Evolutionary conservation across 176 grass and related monocot genomes (phyloP).

Genomic region (Musa schizocarpa): DNA sequence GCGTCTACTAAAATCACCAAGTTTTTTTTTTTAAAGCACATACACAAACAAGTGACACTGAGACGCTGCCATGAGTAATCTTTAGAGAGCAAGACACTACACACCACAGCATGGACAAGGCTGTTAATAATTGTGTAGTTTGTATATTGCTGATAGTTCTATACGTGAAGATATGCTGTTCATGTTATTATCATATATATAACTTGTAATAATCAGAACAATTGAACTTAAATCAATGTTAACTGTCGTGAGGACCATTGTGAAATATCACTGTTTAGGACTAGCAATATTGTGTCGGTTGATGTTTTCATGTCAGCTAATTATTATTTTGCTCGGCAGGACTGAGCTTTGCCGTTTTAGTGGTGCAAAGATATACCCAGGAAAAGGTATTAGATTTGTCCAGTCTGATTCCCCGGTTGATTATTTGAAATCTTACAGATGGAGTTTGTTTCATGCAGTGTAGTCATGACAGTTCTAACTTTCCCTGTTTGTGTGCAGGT

Average conservation of each 20-base stretch:
- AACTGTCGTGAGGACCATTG: not conserved
- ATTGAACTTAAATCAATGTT: no score
- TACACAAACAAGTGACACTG: no score
- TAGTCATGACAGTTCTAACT: not conserved
- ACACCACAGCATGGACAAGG: no score
- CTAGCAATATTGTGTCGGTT: not conserved
- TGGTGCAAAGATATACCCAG: constrained; percentile 9
- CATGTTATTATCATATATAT: no score
- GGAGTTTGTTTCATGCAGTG: not conserved
- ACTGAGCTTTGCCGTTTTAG: constrained; percentile 8
- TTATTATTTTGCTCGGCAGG: not conserved
- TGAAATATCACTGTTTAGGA: not conserved
- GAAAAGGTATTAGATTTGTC: constrained; percentile 6
- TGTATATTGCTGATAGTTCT: no score
- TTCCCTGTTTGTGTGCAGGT: not conserved
- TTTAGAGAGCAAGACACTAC: no score
- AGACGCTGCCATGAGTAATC: no score
- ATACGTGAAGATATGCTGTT: no score
- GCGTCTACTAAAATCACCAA: no score
- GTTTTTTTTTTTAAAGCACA: no score
- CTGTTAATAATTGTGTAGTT: no score
- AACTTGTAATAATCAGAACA: no score
- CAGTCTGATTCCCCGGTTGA: not conserved
- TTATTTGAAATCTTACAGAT: not conserved
- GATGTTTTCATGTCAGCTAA: not conserved